Base-by-base conservation (phyloP, 108 stramenopile genomes). In the Cyclostephanos invisitatus region DNA sequence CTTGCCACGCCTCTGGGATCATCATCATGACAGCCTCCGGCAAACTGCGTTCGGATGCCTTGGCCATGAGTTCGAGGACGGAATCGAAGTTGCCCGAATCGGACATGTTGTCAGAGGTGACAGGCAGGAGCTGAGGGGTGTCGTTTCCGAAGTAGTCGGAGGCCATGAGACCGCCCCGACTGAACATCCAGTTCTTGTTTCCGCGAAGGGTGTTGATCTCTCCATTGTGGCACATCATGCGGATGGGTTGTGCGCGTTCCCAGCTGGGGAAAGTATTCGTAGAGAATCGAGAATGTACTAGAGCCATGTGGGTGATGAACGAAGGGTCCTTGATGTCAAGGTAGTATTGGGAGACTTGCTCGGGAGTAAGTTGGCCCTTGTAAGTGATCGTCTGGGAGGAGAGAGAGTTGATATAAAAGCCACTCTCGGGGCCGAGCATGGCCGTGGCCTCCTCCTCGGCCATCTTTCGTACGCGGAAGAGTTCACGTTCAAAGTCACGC, bases 181-280 rank as follows among this genome's bases (percentile, higher is more conserved):
- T 85, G 82, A 95, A 93, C 96, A 98, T 97, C 97, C 97, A 97
- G 71, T 97, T 97, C 79, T 96, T 97, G 83, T 97, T 97, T 64
- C 97, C 97, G 14, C 94, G 85, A 18, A 97, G 86, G 12, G 97
- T 97, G 73, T 97, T 97, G 86, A 97, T 96, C 78, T 97, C 97
- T 7, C 97, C 97, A 85, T 97, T 97, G 89, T 97, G 97, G 68
- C 95, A 96, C 93, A 97, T 95, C 93, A 96, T 95, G 42, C 97
- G 94, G 72, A 96, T 92, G 65, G 97, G 97, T 75, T 97, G 97
- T 29, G 97, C 97, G 64, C 95, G 87, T 79, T 94, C 93, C 97
- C 97, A 97, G 4, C 89, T 91, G 4, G 97, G 97, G 67, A 97
- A 96, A 25, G 97, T 97, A 68, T 97, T 97, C 77, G 97, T 97